These are phyloP conservation scores for Colletotrichum viniferum DNA, from an alignment of 2,329 filamentous ascomycete species.

Conservation along the genomic window DNA sequence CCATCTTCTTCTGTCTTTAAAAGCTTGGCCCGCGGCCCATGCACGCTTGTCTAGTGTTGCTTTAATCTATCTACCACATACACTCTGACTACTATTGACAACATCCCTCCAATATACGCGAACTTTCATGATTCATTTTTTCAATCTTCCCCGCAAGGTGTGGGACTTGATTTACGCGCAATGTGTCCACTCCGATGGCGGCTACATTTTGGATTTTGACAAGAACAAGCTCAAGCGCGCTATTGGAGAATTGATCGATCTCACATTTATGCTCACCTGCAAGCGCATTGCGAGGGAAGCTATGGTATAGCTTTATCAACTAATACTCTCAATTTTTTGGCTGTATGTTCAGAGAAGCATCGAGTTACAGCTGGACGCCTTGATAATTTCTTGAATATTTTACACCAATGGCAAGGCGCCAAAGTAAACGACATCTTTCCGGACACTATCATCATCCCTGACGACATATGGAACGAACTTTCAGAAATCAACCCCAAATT, in stretches of 20 bases:
- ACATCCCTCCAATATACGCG: background rate
- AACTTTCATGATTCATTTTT: background rate
- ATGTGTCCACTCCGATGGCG: background rate
- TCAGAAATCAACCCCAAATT: background rate
- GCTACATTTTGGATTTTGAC: background rate
- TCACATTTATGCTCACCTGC: background rate
- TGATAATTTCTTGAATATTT: too few relatives aligned
- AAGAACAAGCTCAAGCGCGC: background rate
- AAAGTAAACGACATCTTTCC: background rate
- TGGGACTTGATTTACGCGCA: background rate
- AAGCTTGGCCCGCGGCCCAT: background rate
- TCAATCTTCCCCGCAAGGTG: background rate
- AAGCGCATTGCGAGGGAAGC: background rate
- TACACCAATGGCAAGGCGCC: too few relatives aligned
- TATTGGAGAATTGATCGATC: background rate
- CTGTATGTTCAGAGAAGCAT: background rate
- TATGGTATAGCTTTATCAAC: background rate
- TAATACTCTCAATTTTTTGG: background rate
- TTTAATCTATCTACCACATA: background rate
- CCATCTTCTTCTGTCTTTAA: background rate
- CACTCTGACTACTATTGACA: background rate
- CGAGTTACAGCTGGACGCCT: background rate
- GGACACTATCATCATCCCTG: background rate
- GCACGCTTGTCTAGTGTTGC: background rate
- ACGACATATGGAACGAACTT: background rate